Base-by-base conservation (phyloP, 495 filamentous ascomycete genomes). In the Aspergillus nanangensis region DNA sequence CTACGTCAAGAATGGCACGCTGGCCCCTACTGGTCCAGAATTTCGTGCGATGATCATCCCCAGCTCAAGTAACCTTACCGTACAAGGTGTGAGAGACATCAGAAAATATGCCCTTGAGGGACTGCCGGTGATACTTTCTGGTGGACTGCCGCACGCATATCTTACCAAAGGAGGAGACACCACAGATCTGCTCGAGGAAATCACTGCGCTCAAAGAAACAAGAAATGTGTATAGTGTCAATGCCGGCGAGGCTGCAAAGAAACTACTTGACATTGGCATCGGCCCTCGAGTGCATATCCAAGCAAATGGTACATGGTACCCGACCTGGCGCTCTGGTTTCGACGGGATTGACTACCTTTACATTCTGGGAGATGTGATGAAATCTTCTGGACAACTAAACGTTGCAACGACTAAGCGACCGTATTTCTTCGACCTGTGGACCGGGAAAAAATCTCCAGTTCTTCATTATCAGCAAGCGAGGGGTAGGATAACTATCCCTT, bases 31-130 rank as follows among this genome's bases (percentile, higher is more conserved):
- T 33, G 59, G 62, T 1, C 72, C 65, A 3, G 61, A 53, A 7
- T 77, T 66, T 54, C 69, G 70, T 35, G 75, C 72, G 0, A 35
- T 79, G 10, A 56, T 79, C 8, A 38, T 78, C 21, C 53, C 61
- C 2, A 57, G 48, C 8, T 61, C 71, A 23, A 57, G 62, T 27
- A 68, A 62, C 21, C 51, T 75, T 1, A 75, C 71, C 0, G 23
- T 62, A 1, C 42, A 57, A 7, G 69, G 60, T 1, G 62, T 70
- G 1, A 38, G 48, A 2, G 49, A 61, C 3, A 58, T 77, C n/a
- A 51, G 60, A 5, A 46, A 61, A 3, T 71, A 66, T 32, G 72
- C 75, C 5, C 40, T 48, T 3, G 53, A 50, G 0, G 75, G 74
- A 1, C 60, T 79, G 4, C 69, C 69, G 1, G 61, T 75, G 1